Evolutionary conservation across 345 rosid genomes (phyloP).

Genomic region (Brassica cretica): DNA sequence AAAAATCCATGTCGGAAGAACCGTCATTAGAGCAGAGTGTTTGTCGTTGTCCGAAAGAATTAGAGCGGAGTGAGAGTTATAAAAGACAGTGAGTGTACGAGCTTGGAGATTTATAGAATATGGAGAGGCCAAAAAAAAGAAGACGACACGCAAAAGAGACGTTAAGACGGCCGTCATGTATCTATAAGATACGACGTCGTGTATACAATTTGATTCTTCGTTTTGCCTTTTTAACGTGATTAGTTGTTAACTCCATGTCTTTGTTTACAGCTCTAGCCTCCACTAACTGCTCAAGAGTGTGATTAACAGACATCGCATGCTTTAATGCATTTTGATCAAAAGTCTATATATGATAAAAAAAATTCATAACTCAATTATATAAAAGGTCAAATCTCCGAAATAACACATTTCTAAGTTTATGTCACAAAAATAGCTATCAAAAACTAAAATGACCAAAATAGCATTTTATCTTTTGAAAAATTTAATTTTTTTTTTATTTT

Average conservation of each 20-base stretch:
- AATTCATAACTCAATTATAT: not conserved
- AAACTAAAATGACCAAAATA: too few species aligned
- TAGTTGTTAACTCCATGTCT: not conserved
- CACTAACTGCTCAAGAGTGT: conserved; percentile 43
- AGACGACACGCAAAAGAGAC: conserved; percentile 33
- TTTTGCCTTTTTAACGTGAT: conserved; percentile 29
- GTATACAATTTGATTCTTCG: not conserved
- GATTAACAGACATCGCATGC: conserved; percentile 29
- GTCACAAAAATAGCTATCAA: too few species aligned
- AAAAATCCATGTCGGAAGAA: conserved; percentile 35
- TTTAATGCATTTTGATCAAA: not conserved
- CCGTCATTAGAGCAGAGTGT: conserved; percentile 35
- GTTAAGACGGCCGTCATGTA: conserved; percentile 47
- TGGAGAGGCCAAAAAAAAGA: not conserved
- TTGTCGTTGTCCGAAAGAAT: conserved; percentile 19
- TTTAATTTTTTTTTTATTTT: too few species aligned
- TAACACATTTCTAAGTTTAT: too few species aligned
- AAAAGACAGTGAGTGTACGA: conserved; percentile 35
- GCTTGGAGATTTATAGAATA: conserved; percentile 39
- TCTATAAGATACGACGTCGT: conserved; percentile 23
- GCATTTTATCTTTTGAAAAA: too few species aligned
- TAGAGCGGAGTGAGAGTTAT: conserved; percentile 17
- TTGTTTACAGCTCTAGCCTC: conserved; percentile 40
- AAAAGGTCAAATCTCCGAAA: too few species aligned
- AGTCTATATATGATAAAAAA: not conserved